Base-by-base conservation (phyloP, 2,329 filamentous ascomycete genomes). In the Paraphoma sp. region DNA sequence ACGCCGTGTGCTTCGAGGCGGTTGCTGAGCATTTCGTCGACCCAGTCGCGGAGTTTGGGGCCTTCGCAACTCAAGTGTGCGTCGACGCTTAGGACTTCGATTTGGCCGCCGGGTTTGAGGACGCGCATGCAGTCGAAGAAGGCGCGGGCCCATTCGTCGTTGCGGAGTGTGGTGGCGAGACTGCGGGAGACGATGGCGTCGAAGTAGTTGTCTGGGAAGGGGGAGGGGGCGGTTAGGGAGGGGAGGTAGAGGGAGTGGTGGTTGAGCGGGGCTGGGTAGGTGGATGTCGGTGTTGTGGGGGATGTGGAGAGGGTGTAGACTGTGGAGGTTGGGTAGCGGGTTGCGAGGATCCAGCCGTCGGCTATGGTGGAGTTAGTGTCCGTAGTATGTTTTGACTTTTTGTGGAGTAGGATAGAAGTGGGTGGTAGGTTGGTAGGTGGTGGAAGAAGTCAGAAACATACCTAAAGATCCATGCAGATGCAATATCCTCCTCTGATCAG, bases 101-200 rank as follows among this genome's bases (percentile, higher is more conserved):
- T 64, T 11, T 67, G 65, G 18, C 66, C 68, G 40, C 68, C 67
- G 6, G 68, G 64, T 45, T 70, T 70, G 41, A 70, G 68, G 28
- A 67, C 61, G 18, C 68, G 68, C 60, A 65, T 65, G 52, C 62
- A 69, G 59, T 70, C 68, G 41, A 68, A 68, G 56, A 70, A 70
- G n/a, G 57, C 58, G 23, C 62, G 66, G 9, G 67, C 64, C 66
- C 68, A 70, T 23, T 70, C 65, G 23, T 69, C 65, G 50, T 70
- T 68, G 48, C 65, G 65, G 18, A 70, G 56, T 28, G 57, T 54
- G 2, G 65, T 68, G 4, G 66, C 59, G 10, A 69, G 54, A n/a
- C 64, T 64, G 18, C 65, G 64, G 12, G 68, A 70, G 18, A 70
- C 59, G 11, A 70, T 62, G 12, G 63, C 64, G 17, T 70, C 67